These are phyloP conservation scores for Diplodia sapinea DNA, from an alignment of 2,329 filamentous ascomycete genomes.

Conservation along the genomic window DNA sequence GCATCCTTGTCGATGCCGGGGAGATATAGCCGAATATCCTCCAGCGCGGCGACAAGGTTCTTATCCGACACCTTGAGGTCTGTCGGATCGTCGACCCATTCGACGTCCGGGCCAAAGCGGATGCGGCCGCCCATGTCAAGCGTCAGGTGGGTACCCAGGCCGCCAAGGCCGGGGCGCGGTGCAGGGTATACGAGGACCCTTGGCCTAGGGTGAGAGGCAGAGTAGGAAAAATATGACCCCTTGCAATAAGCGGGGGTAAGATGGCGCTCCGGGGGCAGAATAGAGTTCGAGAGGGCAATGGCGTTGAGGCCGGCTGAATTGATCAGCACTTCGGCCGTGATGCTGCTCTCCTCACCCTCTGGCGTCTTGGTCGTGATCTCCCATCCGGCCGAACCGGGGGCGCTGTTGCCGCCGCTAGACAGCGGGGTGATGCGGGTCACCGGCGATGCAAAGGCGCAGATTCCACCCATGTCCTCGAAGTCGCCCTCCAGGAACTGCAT, in stretches of 20 bases:
- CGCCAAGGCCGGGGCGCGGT: conserved; percentile 78
- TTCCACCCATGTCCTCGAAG: conserved; percentile 78
- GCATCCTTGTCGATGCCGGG: conserved; percentile 71
- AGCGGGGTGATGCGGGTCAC: conserved; percentile 67
- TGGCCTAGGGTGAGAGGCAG: conserved; percentile 67
- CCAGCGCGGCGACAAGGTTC: conserved; percentile 69
- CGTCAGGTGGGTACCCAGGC: conserved; percentile 91
- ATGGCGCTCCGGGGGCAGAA: conserved; percentile 65
- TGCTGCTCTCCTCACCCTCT: conserved; percentile 58
- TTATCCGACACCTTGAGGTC: conserved; percentile 72
- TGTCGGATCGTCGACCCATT: conserved; percentile 78
- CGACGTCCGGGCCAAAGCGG: conserved; percentile 92
- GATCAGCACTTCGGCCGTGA: conserved; percentile 78
- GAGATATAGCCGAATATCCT: conserved; percentile 79
- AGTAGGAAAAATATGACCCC: conserved; percentile 92
- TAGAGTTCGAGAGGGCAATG: conserved; percentile 78
- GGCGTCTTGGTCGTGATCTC: conserved; percentile 62
- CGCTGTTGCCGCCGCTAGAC: conserved; percentile 32
- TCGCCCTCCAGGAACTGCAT: conserved; percentile 81
- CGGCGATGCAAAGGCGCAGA: conserved; percentile 70
- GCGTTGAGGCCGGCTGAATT: conserved; percentile 87
- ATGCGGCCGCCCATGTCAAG: conserved; percentile 84
- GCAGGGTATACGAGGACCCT: conserved; percentile 85
- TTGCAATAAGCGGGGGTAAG: conserved; percentile 81
- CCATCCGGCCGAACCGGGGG: conserved; percentile 67